These are phyloP conservation scores for Prunus davidiana DNA, from an alignment of 306 rosid genomes.

Conservation along the genomic window DNA sequence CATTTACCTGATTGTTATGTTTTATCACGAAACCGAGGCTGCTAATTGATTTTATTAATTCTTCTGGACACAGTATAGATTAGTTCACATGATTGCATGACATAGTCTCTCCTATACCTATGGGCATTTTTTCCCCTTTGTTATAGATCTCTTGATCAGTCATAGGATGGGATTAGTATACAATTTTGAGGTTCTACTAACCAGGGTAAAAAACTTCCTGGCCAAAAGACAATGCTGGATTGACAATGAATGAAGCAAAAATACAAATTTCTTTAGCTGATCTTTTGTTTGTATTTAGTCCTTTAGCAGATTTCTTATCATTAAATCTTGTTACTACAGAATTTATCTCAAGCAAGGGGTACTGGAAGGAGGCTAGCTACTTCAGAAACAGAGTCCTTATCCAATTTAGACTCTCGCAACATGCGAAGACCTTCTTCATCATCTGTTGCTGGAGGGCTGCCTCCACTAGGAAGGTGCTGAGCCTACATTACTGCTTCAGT, in stretches of 20 bases:
- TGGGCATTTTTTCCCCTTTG: neutral
- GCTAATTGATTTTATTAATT: neutral
- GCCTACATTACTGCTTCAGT: constrained; percentile 17
- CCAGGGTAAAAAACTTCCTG: neutral
- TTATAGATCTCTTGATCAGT: neutral
- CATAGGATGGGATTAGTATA: neutral
- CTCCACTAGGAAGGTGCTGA: constrained; percentile 90
- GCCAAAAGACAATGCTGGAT: neutral
- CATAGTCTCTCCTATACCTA: neutral
- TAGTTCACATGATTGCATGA: neutral
- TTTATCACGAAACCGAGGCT: neutral
- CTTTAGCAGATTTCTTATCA: neutral
- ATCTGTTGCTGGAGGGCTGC: constrained; percentile 92
- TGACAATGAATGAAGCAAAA: neutral
- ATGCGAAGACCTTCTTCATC: constrained; percentile 86
- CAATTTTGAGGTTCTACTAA: neutral
- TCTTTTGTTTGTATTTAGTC: neutral
- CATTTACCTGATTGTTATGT: neutral
- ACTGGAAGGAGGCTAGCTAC: constrained; percentile 72
- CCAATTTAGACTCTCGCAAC: constrained; percentile 71
- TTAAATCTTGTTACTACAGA: constrained; percentile 44
- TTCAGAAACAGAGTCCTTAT: constrained; percentile 69
- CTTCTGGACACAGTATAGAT: neutral
- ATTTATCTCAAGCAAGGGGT: constrained; percentile 76
- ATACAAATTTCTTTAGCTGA: neutral